Percentiles rank a stretch among this genome's conserved stretches.
These are phyloP conservation scores for Ananas comosus DNA, from an alignment of 176 grass and related monocot genomes.

Conservation along the genomic window DNA sequence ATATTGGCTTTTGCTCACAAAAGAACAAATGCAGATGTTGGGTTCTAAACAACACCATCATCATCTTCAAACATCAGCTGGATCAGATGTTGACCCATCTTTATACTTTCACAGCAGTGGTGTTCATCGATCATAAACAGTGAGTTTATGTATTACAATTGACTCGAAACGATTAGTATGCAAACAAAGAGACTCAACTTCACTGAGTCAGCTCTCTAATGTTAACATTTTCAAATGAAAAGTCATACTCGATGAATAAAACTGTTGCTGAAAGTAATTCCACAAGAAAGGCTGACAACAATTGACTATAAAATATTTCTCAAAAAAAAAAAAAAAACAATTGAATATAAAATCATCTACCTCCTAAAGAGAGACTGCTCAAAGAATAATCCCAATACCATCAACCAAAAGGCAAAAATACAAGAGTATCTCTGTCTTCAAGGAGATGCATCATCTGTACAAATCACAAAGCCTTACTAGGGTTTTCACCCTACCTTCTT, in stretches of 20 bases:
- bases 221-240: not conserved
- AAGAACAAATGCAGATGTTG: too few relatives aligned
- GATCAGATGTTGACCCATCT: too few relatives aligned
- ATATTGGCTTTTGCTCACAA: too few relatives aligned
- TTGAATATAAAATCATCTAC: not conserved
- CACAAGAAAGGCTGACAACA: not conserved
- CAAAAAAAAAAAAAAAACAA: too few relatives aligned
- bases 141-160: too few relatives aligned
- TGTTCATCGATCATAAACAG: too few relatives aligned
- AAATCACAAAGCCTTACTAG: not conserved
- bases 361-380: not conserved
- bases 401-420: not conserved
- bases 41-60: too few relatives aligned
- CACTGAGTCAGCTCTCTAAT: not conserved
- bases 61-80: too few relatives aligned
- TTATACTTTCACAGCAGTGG: too few relatives aligned
- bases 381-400: not conserved
- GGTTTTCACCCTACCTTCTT: conserved; percentile 47
- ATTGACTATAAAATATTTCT: too few relatives aligned
- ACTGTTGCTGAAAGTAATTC: not conserved
- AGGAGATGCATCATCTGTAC: not conserved
- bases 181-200: not conserved
- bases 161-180: not conserved
- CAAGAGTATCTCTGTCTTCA: not conserved
- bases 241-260: not conserved